Percentiles rank a stretch among this genome's conserved stretches.
Evolutionary conservation across 140 eudicot species (phyloP).

Genomic region (Cichorium intybus): DNA sequence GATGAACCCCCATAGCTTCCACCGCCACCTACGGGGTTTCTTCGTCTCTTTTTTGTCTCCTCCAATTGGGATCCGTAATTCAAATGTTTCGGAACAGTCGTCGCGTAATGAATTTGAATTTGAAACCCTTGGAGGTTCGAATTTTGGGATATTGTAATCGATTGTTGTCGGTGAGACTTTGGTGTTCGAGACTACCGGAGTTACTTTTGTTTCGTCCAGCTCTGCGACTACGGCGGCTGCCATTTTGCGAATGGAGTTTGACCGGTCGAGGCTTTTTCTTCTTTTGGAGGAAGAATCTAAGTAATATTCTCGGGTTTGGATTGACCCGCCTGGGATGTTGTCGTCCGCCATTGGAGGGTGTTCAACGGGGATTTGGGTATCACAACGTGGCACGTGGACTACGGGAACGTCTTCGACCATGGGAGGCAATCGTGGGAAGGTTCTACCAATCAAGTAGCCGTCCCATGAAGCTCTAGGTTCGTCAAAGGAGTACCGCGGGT

Average conservation of each 20-base stretch:
- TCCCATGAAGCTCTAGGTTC: conserved; percentile 99
- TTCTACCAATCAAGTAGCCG: conserved; percentile 70
- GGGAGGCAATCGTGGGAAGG: conserved; percentile 67
- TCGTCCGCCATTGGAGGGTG: conserved; percentile 42
- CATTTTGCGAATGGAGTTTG: conserved; percentile 75
- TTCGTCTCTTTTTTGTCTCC: conserved; percentile 48
- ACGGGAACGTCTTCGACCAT: conserved; percentile 83
- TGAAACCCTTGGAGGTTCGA: conserved; percentile 43
- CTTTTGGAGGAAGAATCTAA: conserved; percentile 83
- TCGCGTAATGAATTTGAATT: conserved; percentile 72
- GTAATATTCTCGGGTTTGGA: conserved; percentile 85
- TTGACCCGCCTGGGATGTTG: conserved; percentile 69
- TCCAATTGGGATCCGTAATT: conserved; percentile 31
- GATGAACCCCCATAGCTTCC: conserved; percentile 91
- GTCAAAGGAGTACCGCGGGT: conserved; percentile 80
- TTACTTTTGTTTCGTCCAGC: conserved; percentile 54
- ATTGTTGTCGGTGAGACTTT: conserved; percentile 59
- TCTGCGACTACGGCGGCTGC: conserved; percentile 92
- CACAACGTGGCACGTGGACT: conserved; percentile 50
- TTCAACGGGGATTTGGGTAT: conserved; percentile 72
- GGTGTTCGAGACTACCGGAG: conserved; percentile 35
- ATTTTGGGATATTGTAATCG: conserved; percentile 40
- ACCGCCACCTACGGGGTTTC: conserved; percentile 68
- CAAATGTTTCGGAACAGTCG: conserved; percentile 74
- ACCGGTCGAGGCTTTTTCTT: conserved; percentile 88